Evolutionary conservation across 2,329 filamentous ascomycete genomes (phyloP).

Genomic region (Curvularia sp.): DNA sequence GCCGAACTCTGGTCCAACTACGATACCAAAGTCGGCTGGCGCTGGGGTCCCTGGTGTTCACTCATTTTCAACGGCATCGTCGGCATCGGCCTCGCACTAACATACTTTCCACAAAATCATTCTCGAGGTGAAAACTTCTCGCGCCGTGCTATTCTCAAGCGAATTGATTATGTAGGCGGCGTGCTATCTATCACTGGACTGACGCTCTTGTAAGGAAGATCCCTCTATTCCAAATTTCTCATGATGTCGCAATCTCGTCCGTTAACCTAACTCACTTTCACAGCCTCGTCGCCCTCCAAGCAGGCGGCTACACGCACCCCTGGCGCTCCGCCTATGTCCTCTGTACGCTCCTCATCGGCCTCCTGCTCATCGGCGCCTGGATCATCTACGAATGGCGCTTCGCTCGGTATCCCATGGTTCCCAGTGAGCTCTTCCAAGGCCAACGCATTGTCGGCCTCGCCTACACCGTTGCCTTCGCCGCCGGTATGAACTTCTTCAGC

Average conservation of each 20-base stretch:
- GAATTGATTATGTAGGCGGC: background rate
- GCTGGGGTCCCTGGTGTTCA: background rate
- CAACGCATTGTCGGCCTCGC: background rate
- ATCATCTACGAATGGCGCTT: background rate
- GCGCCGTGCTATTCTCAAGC: background rate
- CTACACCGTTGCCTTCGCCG: background rate
- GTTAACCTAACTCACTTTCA: background rate
- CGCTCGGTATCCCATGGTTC: background rate
- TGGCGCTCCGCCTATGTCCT: background rate
- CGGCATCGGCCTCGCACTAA: background rate
- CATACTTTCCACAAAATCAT: background rate
- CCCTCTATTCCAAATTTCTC: background rate
- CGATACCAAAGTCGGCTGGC: background rate
- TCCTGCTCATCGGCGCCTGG: background rate
- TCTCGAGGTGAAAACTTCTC: background rate
- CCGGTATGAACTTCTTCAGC: background rate
- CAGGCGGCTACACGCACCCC: background rate
- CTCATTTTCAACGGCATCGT: background rate
- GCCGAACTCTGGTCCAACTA: background rate
- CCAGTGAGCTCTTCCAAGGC: background rate
- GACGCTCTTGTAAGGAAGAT: background rate
- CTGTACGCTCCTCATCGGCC: background rate
- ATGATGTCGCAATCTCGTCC: background rate
- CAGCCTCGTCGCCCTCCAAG: background rate
- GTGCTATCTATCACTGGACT: background rate